Evolutionary conservation across 192 early-diverging fungal genomes (phyloP).

Genomic region (Chytriomyces confervae): DNA sequence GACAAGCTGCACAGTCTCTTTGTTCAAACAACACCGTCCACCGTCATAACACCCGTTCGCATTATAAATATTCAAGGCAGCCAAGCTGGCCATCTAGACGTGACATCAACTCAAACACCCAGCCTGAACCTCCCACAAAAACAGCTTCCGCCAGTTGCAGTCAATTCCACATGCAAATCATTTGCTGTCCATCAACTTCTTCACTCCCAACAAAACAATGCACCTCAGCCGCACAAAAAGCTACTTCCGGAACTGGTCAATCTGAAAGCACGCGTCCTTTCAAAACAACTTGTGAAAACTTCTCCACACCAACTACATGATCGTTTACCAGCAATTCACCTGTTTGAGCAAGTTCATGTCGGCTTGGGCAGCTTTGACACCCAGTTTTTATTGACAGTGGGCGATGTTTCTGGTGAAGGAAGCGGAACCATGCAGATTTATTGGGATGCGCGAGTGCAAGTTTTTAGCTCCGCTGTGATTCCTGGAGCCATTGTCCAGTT

Average conservation of each 20-base stretch:
- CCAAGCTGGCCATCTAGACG: too few relatives aligned
- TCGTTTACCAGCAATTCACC: conserved; percentile 1
- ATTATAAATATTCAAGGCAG: too few relatives aligned
- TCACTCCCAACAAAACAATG: too few relatives aligned
- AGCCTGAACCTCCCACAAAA: too few relatives aligned
- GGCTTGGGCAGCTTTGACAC: conserved; percentile 10
- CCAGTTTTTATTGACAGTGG: conserved; percentile 1
- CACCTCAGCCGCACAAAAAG: too few relatives aligned
- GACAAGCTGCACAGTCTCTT: too few relatives aligned
- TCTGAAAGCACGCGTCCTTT: background rate
- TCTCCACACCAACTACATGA: background rate
- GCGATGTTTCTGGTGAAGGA: background rate
- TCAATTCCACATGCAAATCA: too few relatives aligned
- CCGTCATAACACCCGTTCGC: too few relatives aligned
- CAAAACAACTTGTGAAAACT: conserved; percentile 6
- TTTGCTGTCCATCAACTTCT: background rate
- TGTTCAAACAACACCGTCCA: too few relatives aligned
- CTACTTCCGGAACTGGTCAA: background rate
- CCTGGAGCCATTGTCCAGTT: conserved; percentile 4
- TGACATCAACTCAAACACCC: too few relatives aligned
- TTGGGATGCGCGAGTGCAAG: background rate
- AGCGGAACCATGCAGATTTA: conserved; percentile 11
- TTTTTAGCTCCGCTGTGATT: background rate
- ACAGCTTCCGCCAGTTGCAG: too few relatives aligned
- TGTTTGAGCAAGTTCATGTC: conserved; percentile 1